Evolutionary conservation across 345 rosid species (phyloP).

Genomic region (Citrus mangshanensis): DNA sequence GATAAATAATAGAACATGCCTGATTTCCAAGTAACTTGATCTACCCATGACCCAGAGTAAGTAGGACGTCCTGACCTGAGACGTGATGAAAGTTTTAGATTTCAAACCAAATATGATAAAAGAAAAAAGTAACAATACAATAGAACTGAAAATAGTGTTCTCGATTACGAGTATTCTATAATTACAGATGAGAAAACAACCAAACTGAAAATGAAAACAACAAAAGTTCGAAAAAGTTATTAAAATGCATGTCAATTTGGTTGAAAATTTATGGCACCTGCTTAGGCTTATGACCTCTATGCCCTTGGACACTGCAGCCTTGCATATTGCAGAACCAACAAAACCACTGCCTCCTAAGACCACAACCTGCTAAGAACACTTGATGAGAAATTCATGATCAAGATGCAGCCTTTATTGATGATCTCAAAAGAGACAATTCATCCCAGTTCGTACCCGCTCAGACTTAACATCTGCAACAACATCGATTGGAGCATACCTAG

Average conservation of each 20-base stretch:
- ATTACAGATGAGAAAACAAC: neutral
- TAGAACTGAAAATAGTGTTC: neutral
- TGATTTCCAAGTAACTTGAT: slow-evolving; percentile 87
- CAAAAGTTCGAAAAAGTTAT: neutral
- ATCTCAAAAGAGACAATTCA: neutral
- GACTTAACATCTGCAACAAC: slow-evolving; percentile 72
- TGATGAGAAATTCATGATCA: slow-evolving; percentile 8
- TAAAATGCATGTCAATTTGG: slow-evolving; percentile 11
- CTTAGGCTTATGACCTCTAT: slow-evolving; percentile 81
- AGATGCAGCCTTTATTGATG: neutral
- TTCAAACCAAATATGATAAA: neutral
- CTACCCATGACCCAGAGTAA: slow-evolving; percentile 68
- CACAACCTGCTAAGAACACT: slow-evolving; percentile 57
- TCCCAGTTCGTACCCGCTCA: slow-evolving; percentile 52
- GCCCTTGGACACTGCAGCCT: slow-evolving; percentile 82
- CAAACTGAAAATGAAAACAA: neutral
- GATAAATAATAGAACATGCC: slow-evolving; percentile 38
- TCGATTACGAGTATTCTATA: neutral
- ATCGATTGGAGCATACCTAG: slow-evolving; percentile 57
- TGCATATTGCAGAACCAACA: slow-evolving; percentile 93
- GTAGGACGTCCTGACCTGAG: slow-evolving; percentile 85
- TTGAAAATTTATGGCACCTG: slow-evolving; percentile 49
- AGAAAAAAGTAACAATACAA: neutral
- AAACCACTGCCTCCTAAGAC: slow-evolving; percentile 90
- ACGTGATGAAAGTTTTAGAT: slow-evolving; percentile 5